These are phyloP conservation scores for Cyclotella choctawhatcheeana DNA, from an alignment of 108 stramenopile species.

Conservation along the genomic window DNA sequence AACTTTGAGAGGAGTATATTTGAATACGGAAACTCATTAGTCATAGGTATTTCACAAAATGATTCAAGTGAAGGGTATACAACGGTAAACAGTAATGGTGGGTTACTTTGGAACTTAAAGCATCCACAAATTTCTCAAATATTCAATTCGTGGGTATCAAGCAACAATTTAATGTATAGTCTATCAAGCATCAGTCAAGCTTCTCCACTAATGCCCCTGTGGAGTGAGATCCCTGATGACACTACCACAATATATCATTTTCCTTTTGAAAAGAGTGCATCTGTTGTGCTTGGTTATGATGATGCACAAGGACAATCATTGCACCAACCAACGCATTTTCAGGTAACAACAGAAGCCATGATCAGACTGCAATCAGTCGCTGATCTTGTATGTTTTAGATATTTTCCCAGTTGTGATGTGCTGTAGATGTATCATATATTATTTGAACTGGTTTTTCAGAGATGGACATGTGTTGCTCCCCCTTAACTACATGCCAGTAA, in stretches of 20 bases:
- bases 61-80: neutral
- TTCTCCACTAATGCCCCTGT: neutral
- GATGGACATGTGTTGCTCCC: too few relatives aligned
- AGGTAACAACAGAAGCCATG: neutral
- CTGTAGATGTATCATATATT: too few relatives aligned
- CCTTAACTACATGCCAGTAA: too few relatives aligned
- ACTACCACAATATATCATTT: conserved; percentile 7
- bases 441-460: too few relatives aligned
- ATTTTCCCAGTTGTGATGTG: conserved; percentile 17
- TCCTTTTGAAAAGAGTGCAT: neutral
- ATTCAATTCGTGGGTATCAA: conserved; percentile 1
- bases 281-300: too few relatives aligned
- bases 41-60: conserved; percentile 1
- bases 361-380: conserved; percentile 13
- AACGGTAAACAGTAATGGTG: neutral
- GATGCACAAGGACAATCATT: too few relatives aligned
- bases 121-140: neutral
- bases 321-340: neutral
- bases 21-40: conserved; percentile 2
- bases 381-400: conserved; percentile 26
- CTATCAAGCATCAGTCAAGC: neutral
- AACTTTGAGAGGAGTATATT: conserved; percentile 14
- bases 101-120: conserved; percentile 11
- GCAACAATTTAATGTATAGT: neutral
- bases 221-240: conserved; percentile 12